Evolutionary conservation across 192 early-diverging fungal genomes (phyloP), one percentile per base, ranked within the genome.

Genomic region (Backusella australiensis): DNA sequence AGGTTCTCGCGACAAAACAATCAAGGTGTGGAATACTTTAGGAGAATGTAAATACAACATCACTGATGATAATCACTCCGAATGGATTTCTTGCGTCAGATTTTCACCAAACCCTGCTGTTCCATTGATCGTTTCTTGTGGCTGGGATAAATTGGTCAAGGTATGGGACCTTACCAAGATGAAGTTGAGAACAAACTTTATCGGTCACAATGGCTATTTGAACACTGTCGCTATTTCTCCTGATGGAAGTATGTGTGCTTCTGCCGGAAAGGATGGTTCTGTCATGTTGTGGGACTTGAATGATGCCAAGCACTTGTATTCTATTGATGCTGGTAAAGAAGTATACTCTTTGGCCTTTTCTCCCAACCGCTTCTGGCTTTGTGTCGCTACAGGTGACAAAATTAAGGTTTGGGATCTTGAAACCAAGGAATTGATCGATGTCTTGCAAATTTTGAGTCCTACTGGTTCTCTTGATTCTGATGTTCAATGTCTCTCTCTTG

Each of bases 401-500:
- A 97, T 99, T 91, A 96, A 95, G 93, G 94, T 99, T 90, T 99
- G 97, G 97, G 96, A 99, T 84, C 88, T 99, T 78, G 95, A 99
- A 91, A 93, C 90, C 88, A 97, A 98, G 93, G 87, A 89, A 56
- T 87, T 96, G 75, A 95, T 99, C 44, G 94, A 95, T 89, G 95
- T 96, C 87, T 87, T 94, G 71, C 85, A 85, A 77, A 87, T 90
- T 76, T 89, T 91, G 78, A 89, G 90, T 78, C 84, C 87, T 41
- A 79, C 82, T 59, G 91, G 90, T 85, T 90, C 89, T 86, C 84
- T 85, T 74, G 80, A 79, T 52, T 65, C 81, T 75, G 84, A 86
- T 77, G 93, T 93, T 78, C 87, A 96, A 85, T 95, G 94, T 87
- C 91, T 98, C 85, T 97, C 95, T 83, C 90, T 99, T 71, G 96